phyloP scores from a whole-genome alignment of 2,329 filamentous ascomycete genomes.

The Ophidiomyces ophidiicola region DNA sequence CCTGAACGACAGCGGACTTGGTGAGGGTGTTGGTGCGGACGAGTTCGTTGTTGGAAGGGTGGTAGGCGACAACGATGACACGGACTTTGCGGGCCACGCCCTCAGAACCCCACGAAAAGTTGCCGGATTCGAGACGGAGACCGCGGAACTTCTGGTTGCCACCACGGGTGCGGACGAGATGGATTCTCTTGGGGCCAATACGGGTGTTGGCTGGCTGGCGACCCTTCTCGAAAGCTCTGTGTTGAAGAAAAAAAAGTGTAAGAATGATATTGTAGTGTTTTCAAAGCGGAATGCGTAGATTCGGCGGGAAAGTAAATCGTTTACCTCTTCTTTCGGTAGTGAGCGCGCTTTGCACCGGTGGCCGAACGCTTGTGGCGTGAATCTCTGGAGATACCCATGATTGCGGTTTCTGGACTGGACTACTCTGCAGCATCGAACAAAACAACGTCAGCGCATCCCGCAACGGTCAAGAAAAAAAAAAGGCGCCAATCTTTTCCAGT shows the following conservation, averaged over 20 bases:
- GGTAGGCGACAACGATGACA: constrained; percentile 96
- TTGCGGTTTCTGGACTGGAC: constrained; percentile 55
- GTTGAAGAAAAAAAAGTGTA: constrained; percentile 43
- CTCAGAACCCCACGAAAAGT: constrained; percentile 99
- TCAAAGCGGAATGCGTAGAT: not conserved
- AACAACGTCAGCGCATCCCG: constrained; percentile 8
- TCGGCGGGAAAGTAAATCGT: constrained; percentile 46
- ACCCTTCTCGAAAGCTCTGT: constrained; percentile 99
- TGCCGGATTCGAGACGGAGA: constrained; percentile 94
- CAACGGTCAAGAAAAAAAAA: not conserved
- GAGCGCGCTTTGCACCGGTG: constrained; percentile 93
- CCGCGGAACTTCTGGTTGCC: constrained; percentile 99
- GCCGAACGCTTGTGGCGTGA: constrained; percentile 99
- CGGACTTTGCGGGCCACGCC: constrained; percentile 97
- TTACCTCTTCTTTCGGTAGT: constrained; percentile 59
- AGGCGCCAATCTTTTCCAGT: not conserved
- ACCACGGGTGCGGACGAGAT: constrained; percentile 92
- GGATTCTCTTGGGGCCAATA: constrained; percentile 94
- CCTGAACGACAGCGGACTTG: constrained; percentile 95
- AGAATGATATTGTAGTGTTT: no score
- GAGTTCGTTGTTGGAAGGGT: constrained; percentile 99
- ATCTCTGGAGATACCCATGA: constrained; percentile 99
- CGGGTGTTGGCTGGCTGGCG: constrained; percentile 99
- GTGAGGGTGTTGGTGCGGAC: constrained; percentile 99
- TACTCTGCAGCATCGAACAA: constrained; percentile 18